These are phyloP conservation scores for Tolypocladium endophyticum DNA, from an alignment of 2,329 filamentous ascomycete species.

Conservation along the genomic window DNA sequence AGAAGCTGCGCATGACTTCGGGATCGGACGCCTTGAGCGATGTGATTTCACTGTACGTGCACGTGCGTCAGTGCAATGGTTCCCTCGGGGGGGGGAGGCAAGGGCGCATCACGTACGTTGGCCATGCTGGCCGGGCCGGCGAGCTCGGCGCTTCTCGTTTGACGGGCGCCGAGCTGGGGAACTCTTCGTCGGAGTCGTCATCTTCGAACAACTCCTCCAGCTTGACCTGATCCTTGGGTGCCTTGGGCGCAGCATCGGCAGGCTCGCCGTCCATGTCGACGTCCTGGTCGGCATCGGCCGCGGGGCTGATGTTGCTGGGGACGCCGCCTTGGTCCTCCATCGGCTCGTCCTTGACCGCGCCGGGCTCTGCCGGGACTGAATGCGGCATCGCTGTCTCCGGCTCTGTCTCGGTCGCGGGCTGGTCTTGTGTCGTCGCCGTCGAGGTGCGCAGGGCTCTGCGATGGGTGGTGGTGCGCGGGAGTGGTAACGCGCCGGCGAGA, in stretches of 20 bases:
- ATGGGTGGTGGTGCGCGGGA: neutral
- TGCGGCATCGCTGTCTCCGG: conserved; percentile 29
- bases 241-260: conserved; percentile 9
- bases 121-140: conserved; percentile 29
- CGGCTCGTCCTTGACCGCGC: conserved; percentile 19
- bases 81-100: neutral
- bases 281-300: conserved; percentile 14
- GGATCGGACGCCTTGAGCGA: conserved; percentile 53
- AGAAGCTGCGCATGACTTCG: conserved; percentile 85
- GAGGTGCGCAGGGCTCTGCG: neutral
- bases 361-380: conserved; percentile 24
- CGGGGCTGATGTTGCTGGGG: conserved; percentile 14
- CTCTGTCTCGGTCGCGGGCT: neutral
- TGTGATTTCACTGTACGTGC: conserved; percentile 17
- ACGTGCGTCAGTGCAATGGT: neutral
- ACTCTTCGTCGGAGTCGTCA: conserved; percentile 51
- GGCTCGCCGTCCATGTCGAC: conserved; percentile 27
- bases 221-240: conserved; percentile 34
- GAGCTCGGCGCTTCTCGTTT: conserved; percentile 28
- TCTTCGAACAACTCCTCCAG: conserved; percentile 51
- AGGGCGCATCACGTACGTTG: conserved; percentile 24
- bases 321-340: conserved; percentile 22
- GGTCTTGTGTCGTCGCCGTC: neutral
- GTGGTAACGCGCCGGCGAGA: neutral
- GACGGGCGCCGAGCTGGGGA: conserved; percentile 37